A percentile compares a stretch with the other conserved stretches of the same genome.
Conservation (phyloP, 1,139 yeast genomes). For the Taphrina betulina region DNA sequence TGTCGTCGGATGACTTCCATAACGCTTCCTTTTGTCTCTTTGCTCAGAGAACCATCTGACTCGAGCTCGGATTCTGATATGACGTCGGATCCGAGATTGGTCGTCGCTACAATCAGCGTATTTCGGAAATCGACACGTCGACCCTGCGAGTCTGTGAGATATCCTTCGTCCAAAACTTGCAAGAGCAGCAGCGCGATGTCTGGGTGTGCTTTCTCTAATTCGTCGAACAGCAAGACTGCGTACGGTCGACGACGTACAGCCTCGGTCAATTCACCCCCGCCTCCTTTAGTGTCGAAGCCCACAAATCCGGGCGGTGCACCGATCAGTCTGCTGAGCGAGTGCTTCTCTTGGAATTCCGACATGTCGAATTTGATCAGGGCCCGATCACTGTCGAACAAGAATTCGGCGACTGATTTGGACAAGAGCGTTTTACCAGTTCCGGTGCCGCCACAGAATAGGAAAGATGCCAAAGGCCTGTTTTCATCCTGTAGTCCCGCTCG, state of each 20-base stretch:
- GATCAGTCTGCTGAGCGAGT: slow-evolving; percentile 79
- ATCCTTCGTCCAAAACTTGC: slow-evolving; percentile 94
- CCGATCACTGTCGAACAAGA: slow-evolving; percentile 80
- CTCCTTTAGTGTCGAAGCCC: slow-evolving; percentile 69
- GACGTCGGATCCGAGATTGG: slow-evolving; percentile 92
- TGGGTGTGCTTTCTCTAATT: slow-evolving; percentile 94
- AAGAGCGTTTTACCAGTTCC: slow-evolving; percentile 98
- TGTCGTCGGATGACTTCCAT: slow-evolving; percentile 63
- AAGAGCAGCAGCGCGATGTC: slow-evolving; percentile 83
- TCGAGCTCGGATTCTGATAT: slow-evolving; percentile 52
- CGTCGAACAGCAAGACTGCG: slow-evolving; percentile 88
- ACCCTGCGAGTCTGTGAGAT: slow-evolving; percentile 91
- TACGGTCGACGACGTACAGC: slow-evolving; percentile 94
- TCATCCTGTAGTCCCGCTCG: slow-evolving; percentile 95
- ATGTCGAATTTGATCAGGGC: slow-evolving; percentile 89
- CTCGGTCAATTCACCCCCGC: slow-evolving; percentile 85
- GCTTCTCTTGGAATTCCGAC: slow-evolving; percentile 97
- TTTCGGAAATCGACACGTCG: slow-evolving; percentile 90
- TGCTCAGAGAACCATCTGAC: slow-evolving; percentile 48
- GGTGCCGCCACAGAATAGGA: slow-evolving; percentile 94
- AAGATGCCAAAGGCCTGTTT: slow-evolving; percentile 91
- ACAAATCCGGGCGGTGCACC: slow-evolving; percentile 99
- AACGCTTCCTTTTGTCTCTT: slow-evolving; percentile 55
- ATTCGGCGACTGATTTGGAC: slow-evolving; percentile 87
- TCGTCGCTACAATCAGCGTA: slow-evolving; percentile 94